These are phyloP conservation scores for Trichoderma guizhouense DNA, from an alignment of 2,329 filamentous ascomycete species.

Conservation along the genomic window DNA sequence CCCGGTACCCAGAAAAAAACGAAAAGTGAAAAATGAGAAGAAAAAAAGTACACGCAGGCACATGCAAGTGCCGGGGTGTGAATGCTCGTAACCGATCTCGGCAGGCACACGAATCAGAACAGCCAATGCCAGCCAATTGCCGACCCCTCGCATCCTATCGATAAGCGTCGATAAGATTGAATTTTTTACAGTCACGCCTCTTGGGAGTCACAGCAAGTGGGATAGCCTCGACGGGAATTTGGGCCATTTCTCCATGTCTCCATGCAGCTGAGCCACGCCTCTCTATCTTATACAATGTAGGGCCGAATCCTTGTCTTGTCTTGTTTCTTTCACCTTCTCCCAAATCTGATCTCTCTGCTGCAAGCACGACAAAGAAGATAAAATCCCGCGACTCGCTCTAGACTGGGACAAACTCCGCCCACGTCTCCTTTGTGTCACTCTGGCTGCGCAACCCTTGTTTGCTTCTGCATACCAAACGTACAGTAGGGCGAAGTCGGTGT, in stretches of 20 bases:
- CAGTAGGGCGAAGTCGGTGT: slow-evolving; percentile 12
- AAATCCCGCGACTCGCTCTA: slow-evolving; percentile 16
- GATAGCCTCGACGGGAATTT: not conserved
- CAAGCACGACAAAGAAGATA: not conserved
- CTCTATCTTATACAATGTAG: slow-evolving; percentile 7
- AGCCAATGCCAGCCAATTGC: not conserved
- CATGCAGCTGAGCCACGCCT: slow-evolving; percentile 7
- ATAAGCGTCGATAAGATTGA: slow-evolving; percentile 14
- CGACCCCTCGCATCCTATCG: slow-evolving; percentile 6
- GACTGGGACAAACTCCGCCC: slow-evolving; percentile 7
- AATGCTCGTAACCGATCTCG: slow-evolving; percentile 8
- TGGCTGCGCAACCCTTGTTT: slow-evolving; percentile 5
- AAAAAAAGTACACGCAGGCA: not conserved
- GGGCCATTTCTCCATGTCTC: not conserved
- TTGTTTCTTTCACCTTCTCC: not conserved
- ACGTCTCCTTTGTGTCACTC: not conserved
- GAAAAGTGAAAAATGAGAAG: not conserved
- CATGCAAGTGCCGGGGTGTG: slow-evolving; percentile 12
- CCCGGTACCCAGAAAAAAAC: not conserved
- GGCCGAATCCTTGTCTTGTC: not conserved
- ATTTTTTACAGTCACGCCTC: slow-evolving; percentile 16
- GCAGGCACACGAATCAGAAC: slow-evolving; percentile 17
- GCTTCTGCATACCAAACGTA: not conserved
- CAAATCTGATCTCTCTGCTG: not conserved
- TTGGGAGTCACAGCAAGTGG: not conserved